Evolutionary conservation across 2,329 filamentous ascomycete genomes (phyloP).

Genomic region (Teratosphaeria epicoccoides): DNA sequence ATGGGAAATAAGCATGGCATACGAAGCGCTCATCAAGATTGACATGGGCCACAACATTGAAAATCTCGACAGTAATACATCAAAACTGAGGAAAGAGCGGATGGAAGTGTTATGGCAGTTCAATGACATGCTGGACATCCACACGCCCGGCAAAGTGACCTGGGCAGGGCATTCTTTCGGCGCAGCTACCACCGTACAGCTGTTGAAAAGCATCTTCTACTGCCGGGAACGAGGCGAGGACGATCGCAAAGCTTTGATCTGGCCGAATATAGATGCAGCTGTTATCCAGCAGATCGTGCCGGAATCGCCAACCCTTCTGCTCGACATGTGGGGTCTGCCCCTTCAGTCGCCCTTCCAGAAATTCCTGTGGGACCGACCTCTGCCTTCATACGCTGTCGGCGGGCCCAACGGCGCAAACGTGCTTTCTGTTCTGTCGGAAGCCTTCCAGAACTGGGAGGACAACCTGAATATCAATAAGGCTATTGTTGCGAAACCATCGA

Average conservation of each 20-base stretch:
- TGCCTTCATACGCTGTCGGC: conserved; percentile 53
- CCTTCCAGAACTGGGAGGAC: conserved; percentile 67
- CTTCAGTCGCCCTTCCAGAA: conserved; percentile 52
- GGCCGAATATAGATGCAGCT: conserved; percentile 43
- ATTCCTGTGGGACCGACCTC: conserved; percentile 58
- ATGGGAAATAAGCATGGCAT: conserved; percentile 66
- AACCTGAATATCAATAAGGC: conserved; percentile 61
- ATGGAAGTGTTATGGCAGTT: conserved; percentile 49
- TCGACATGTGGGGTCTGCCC: conserved; percentile 75
- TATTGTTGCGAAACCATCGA: conserved; percentile 37
- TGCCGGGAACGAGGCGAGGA: conserved; percentile 27
- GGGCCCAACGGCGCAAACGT: conserved; percentile 46
- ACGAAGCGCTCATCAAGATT: conserved; percentile 57
- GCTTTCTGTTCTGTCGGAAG: conserved; percentile 62
- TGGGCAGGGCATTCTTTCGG: conserved; percentile 78
- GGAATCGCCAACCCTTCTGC: conserved; percentile 53
- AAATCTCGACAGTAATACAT: conserved; percentile 36
- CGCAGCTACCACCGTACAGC: conserved; percentile 60
- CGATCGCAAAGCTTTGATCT: conserved; percentile 51
- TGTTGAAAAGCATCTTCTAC: conserved; percentile 72
- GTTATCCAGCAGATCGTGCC: conserved; percentile 59
- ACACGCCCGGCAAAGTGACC: conserved; percentile 59
- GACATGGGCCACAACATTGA: conserved; percentile 43
- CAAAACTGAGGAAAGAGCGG: conserved; percentile 25
- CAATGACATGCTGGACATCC: conserved; percentile 51